Evolutionary conservation across 2,329 filamentous ascomycete species (phyloP), one percentile per base, ranked within the genome.

Genomic region (Trichoderma brevicompactum): DNA sequence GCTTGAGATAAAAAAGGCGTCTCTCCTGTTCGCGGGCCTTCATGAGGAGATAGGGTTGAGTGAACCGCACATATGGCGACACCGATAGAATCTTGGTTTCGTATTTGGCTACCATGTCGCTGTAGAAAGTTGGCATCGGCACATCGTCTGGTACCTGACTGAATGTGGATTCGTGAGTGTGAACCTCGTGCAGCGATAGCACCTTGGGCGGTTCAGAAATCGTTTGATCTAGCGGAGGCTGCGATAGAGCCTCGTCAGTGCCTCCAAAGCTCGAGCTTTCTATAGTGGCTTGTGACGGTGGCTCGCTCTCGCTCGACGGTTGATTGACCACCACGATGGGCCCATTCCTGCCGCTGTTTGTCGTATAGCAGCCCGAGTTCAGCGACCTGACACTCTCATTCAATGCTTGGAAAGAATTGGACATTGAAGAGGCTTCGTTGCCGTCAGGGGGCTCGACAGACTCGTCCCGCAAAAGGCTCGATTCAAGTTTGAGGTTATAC

Each of bases 401-500:
- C 76, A 81, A 38, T 73, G 77, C 64, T 75, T 80, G 63, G 70
- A 76, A 44, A 72, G 82, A 72, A 56, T 73, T 81, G 74, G 78
- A 73, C 67, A 78, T 68, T 1, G 77, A 79, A 40, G 68, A 70
- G 13, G 56, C 13, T 3, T 86, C 83, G 8, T 83, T 80, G 34
- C 85, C 84, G 1, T 86, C 83, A 1, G 93, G 93, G 23, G 96
- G 89, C 68, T 94, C 87, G 15, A 96, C 90, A 70, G 92, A 96
- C 72, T 96, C 94, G 75, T 99, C 95, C 60, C 92, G 87, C 85
- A 99, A 92, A 52, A 99, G 81, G 71, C 92, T 97, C 1, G 95
- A 97, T 78, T 99, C 95, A 13, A 99, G 84, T 74, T 96, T 97
- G 61, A 99, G 83, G 72, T 97, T 99, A 78, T 99, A 99, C 12